Conservation (phyloP, 768 basidiomycete species). For the Daedalea quercina region DNA sequence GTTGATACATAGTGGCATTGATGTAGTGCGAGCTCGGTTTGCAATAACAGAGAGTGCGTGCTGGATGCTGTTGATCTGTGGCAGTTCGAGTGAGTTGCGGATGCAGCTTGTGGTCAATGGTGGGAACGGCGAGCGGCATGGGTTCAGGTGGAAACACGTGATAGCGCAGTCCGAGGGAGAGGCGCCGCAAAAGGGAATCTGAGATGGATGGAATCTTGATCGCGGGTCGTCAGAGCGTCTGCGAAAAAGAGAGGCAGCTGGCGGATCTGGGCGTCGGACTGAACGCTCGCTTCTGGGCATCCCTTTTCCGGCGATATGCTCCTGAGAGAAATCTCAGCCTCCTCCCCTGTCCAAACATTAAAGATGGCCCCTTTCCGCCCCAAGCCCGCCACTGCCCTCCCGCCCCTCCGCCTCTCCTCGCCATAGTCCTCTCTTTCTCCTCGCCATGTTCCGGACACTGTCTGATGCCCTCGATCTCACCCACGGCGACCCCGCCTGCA, state of each 20-base stretch:
- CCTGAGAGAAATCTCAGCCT: constrained; percentile 12
- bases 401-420: constrained; percentile 9
- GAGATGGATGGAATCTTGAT: constrained; percentile 14
- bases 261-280: constrained; percentile 6
- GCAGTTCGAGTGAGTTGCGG: not conserved
- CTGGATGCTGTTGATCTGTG: not conserved
- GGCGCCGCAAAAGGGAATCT: constrained; percentile 13
- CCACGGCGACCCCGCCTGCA: constrained; percentile 9
- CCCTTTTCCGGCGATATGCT: constrained; percentile 1
- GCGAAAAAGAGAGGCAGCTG: not conserved
- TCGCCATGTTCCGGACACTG: constrained; percentile 15
- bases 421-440: constrained; percentile 9
- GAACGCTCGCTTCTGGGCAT: constrained; percentile 1
- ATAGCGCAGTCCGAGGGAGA: constrained; percentile 1
- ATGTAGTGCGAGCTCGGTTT: not conserved
- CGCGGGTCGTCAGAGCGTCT: constrained; percentile 1
- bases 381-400: constrained; percentile 11
- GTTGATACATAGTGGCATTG: not conserved
- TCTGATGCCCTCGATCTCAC: constrained; percentile 14
- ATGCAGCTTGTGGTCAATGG: not conserved
- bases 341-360: constrained; percentile 8
- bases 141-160: constrained; percentile 3
- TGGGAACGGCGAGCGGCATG: not conserved
- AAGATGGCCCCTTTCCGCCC: constrained; percentile 8
- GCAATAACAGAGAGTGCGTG: no score